phyloP scores from a whole-genome alignment of 148 eudicot species.

The Spergularia bocconei region DNA sequence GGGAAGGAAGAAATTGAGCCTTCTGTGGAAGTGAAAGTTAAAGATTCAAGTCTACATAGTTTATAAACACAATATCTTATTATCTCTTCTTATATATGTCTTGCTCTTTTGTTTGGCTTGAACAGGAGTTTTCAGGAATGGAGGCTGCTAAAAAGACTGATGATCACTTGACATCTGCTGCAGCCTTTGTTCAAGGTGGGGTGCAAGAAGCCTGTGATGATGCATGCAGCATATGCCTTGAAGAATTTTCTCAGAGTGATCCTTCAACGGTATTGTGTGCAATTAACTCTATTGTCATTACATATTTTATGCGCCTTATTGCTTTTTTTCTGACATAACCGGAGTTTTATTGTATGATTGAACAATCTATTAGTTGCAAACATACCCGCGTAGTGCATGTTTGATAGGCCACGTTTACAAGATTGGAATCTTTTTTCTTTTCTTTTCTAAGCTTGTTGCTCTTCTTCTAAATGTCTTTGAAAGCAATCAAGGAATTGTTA shows the following conservation, averaged over 20 bases:
- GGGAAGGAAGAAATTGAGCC: conserved; percentile 1
- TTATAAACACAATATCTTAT: not conserved
- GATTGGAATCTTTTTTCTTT: too few relatives aligned
- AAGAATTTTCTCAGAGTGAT: conserved; percentile 55
- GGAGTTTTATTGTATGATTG: not conserved
- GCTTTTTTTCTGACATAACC: too few relatives aligned
- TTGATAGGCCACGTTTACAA: too few relatives aligned
- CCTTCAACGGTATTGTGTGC: conserved; percentile 56
- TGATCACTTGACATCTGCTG: conserved; percentile 43
- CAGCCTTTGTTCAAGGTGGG: conserved; percentile 76
- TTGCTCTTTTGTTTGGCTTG: conserved; percentile 1
- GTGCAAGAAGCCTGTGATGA: conserved; percentile 74
- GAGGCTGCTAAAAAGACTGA: conserved; percentile 22
- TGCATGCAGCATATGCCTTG: conserved; percentile 80
- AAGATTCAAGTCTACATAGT: not conserved
- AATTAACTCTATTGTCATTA: not conserved
- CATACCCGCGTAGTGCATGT: too few relatives aligned
- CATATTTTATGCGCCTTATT: not conserved
- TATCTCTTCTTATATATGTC: not conserved
- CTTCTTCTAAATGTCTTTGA: not conserved
- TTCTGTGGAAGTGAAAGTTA: not conserved
- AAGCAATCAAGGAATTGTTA: not conserved
- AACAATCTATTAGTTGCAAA: not conserved
- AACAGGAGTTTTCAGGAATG: conserved; percentile 30
- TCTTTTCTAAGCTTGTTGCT: too few relatives aligned